Percentiles rank a stretch among this genome's conserved stretches.
Evolutionary conservation across 108 stramenopile species (phyloP).

Genomic region (Parietichytrium sp.): DNA sequence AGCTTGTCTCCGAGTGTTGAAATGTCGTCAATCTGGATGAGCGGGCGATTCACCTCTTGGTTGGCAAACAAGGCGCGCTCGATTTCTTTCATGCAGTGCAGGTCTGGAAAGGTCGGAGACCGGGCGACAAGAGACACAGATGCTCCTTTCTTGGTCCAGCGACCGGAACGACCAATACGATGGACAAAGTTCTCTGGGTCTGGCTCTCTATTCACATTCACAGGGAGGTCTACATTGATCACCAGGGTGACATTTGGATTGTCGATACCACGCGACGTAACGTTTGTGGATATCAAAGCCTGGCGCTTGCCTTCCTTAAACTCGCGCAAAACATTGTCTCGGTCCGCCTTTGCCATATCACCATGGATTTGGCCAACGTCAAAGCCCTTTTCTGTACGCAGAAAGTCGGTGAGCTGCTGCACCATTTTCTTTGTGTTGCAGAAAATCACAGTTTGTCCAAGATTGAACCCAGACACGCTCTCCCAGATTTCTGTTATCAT

Average conservation of each 20-base stretch:
- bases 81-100: conserved; percentile 24
- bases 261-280: conserved; percentile 41
- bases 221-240: conserved; percentile 48
- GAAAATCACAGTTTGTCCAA: conserved; percentile 38
- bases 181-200: conserved; percentile 48
- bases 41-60: background rate
- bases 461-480: background rate
- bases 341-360: conserved; percentile 41
- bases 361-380: conserved; percentile 21
- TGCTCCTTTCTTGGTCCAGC: conserved; percentile 22
- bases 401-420: conserved; percentile 10
- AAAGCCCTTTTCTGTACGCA: conserved; percentile 35
- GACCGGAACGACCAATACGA: conserved; percentile 39
- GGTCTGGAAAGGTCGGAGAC: background rate
- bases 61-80: conserved; percentile 32
- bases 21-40: background rate
- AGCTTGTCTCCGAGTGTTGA: background rate
- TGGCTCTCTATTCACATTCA: conserved; percentile 28
- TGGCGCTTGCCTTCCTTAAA: conserved; percentile 22
- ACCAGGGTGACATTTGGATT: conserved; percentile 41
- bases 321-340: conserved; percentile 28
- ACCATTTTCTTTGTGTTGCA: conserved; percentile 26
- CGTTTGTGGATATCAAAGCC: conserved; percentile 27
- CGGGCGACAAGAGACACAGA: conserved; percentile 3
- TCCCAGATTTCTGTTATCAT: conserved; percentile 29